Conservation (phyloP, 805 yeast genomes). For the Ogataea philodendri region DNA sequence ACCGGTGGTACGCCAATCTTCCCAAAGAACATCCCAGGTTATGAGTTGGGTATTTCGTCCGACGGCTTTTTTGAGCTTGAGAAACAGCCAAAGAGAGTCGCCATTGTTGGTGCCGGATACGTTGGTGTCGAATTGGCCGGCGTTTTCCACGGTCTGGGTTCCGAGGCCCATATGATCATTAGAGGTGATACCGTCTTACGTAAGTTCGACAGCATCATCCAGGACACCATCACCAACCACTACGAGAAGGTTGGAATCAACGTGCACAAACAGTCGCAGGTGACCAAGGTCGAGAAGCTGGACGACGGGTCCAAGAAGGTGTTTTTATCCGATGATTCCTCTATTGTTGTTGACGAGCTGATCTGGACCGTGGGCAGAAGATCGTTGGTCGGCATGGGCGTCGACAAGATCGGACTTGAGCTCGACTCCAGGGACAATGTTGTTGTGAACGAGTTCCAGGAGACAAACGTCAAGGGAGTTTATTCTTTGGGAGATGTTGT, state of each 20-base stretch:
- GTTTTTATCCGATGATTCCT: constrained; percentile 39
- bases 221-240: constrained; percentile 72
- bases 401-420: constrained; percentile 73
- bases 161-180: constrained; percentile 82
- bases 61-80: constrained; percentile 87
- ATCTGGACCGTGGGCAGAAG: constrained; percentile 95
- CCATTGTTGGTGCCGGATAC: constrained; percentile 96
- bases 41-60: constrained; percentile 78
- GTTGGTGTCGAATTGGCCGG: constrained; percentile 96
- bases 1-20: constrained; percentile 86
- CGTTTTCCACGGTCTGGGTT: constrained; percentile 82
- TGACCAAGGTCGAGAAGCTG: constrained; percentile 46
- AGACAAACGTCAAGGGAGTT: constrained; percentile 66
- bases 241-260: constrained; percentile 80
- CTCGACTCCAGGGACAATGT: constrained; percentile 60
- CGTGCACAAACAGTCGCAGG: constrained; percentile 66
- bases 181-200: constrained; percentile 91
- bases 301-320: constrained; percentile 50
- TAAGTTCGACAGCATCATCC: constrained; percentile 80
- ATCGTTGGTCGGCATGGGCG: constrained; percentile 69
- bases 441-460: constrained; percentile 83
- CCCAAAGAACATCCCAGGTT: constrained; percentile 73
- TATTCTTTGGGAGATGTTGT: constrained; percentile 93
- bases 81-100: constrained; percentile 86
- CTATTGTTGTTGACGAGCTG: constrained; percentile 69